Base-by-base conservation (phyloP, 2,329 filamentous ascomycete genomes). In the Stagonosporopsis vannaccii region DNA sequence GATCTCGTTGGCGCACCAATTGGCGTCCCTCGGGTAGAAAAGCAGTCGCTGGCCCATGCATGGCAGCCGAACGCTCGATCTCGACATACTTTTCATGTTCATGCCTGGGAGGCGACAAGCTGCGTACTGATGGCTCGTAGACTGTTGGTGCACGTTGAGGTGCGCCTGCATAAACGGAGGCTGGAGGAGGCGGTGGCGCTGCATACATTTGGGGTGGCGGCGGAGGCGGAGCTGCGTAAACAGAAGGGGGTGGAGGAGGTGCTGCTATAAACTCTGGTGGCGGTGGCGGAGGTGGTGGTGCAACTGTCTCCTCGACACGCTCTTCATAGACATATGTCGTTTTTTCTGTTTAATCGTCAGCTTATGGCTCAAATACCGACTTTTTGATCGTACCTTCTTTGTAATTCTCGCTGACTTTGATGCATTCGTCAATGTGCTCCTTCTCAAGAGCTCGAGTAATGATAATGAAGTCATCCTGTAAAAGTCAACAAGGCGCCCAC, bases 381-480 rank as follows among this genome's bases (percentile, higher is more conserved):
- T 15, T 11, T 23, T n/a, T 15, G 42, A 17, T 63, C 78, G 50
- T 70, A 80, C 79, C 73, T 46, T 79, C 78, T 70, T 80, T 80
- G 77, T 91, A 92, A 28, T 89, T 87, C 68, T 92, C 90, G 75
- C 91, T 96, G 45, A 92, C 81, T 68, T 87, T 89, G 67, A 97
- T 90, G 40, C 97, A 83, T 68, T 96, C 90, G 66, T 97, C 92
- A 61, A 97, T 97, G 67, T 97, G 92, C 17, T 94, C 87, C 67
- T 96, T 93, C 15, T 91, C 90, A 5, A 98, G 83, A 9, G 94
- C 93, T 70, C 91, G 89, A 65, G 90, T 87, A 30, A 98, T 87
- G 48, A 97, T 85, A 66, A 95, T 87, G 20, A 89, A 90, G 64
- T 90, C 88, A 35, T 90, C 91, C 90, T 95, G 63, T 7, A 6